These are phyloP conservation scores for Diaporthe velutina DNA, from an alignment of 2,329 filamentous ascomycete genomes.

Conservation along the genomic window DNA sequence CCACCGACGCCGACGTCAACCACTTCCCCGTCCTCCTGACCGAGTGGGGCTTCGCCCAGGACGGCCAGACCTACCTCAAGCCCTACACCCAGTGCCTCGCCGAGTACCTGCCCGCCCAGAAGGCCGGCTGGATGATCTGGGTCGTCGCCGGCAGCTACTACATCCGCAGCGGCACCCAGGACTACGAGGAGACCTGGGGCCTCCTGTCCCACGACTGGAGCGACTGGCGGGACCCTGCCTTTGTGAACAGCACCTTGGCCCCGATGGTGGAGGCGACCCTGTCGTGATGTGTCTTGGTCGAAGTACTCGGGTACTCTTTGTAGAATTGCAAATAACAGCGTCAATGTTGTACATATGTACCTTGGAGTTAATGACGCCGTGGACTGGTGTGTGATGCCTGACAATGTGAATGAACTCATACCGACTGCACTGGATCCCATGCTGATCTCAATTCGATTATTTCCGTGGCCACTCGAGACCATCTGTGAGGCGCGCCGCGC, in stretches of 20 bases:
- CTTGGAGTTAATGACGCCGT: not conserved
- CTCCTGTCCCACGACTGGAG: conserved; percentile 67
- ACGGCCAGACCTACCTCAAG: conserved; percentile 57
- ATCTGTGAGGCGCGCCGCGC: not conserved
- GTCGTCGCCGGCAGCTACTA: conserved; percentile 72
- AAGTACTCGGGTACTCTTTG: not conserved
- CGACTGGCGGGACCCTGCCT: conserved; percentile 59
- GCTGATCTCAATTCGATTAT: not conserved
- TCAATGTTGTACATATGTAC: not conserved
- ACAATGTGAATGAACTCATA: not conserved
- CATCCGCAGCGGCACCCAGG: conserved; percentile 63
- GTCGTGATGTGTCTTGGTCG: conserved; percentile 19
- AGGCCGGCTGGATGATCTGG: conserved; percentile 71
- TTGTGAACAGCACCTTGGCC: conserved; percentile 56
- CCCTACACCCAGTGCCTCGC: conserved; percentile 67
- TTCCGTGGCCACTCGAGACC: not conserved
- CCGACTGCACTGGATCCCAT: not conserved
- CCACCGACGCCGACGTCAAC: conserved; percentile 48
- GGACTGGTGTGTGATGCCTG: not conserved
- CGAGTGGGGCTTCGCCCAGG: conserved; percentile 67
- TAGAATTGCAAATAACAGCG: not conserved
- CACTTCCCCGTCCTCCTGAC: conserved; percentile 64
- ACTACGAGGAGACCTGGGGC: conserved; percentile 71
- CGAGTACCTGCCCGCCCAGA: conserved; percentile 59
- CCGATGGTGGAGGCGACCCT: conserved; percentile 54